A percentile compares a stretch with the other conserved stretches of the same genome.
Conservation (phyloP, 768 basidiomycete genomes). For the Mycena filopes region DNA sequence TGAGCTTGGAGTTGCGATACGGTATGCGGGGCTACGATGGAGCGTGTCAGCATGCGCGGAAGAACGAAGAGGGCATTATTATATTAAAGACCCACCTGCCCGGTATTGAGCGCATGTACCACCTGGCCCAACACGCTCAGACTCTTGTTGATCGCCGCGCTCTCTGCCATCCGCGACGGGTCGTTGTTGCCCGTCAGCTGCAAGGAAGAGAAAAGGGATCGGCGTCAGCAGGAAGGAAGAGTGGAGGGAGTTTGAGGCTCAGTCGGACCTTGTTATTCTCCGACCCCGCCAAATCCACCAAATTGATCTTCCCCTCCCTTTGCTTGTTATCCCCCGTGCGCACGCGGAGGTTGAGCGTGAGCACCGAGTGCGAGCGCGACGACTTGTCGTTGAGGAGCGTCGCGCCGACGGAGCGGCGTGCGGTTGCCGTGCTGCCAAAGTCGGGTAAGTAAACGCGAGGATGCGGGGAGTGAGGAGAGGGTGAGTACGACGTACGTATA, state of each 20-base stretch:
- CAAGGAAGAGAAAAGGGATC: neutral
- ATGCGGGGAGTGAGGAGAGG: neutral
- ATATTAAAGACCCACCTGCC: slow-evolving; percentile 58
- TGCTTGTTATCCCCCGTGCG: slow-evolving; percentile 1
- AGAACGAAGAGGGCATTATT: neutral
- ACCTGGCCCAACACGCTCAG: slow-evolving; percentile 89
- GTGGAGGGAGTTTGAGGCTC: too few species aligned
- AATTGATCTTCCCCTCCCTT: slow-evolving; percentile 78
- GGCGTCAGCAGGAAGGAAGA: neutral
- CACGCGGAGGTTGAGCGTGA: slow-evolving; percentile 73
- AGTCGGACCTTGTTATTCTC: slow-evolving; percentile 95
- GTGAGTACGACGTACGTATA: slow-evolving; percentile 52
- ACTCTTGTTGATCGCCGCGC: slow-evolving; percentile 90
- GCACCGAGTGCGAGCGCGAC: slow-evolving; percentile 89
- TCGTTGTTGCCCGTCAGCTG: slow-evolving; percentile 90
- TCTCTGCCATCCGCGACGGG: slow-evolving; percentile 87
- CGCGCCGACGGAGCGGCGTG: slow-evolving; percentile 84
- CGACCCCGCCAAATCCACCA: slow-evolving; percentile 91
- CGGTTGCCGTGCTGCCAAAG: slow-evolving; percentile 68
- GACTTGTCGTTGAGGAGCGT: slow-evolving; percentile 88
- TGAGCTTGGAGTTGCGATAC: slow-evolving; percentile 90
- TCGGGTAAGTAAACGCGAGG: neutral
- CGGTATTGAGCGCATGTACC: slow-evolving; percentile 83
- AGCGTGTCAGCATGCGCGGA: slow-evolving; percentile 8
- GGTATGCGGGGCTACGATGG: slow-evolving; percentile 75